Evolutionary conservation across 2,329 filamentous ascomycete species (phyloP).

Genomic region (Diatrype stigma): DNA sequence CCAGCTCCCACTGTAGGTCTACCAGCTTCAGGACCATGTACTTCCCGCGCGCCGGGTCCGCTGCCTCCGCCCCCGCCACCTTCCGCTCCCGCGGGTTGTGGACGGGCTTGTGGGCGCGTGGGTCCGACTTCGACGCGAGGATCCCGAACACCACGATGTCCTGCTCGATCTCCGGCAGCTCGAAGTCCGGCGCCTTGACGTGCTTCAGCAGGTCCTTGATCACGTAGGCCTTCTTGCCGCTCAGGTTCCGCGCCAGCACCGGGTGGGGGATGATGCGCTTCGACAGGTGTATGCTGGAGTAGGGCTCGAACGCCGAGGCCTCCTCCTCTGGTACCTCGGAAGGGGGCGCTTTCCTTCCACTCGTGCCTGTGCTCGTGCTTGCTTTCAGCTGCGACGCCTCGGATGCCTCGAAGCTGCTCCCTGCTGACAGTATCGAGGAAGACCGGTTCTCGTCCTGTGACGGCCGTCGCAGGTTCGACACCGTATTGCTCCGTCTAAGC

Average conservation of each 20-base stretch:
- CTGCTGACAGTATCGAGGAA: background rate
- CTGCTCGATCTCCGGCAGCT: slow-evolving; percentile 75
- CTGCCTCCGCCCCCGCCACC: slow-evolving; percentile 47
- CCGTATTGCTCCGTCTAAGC: slow-evolving; percentile 41
- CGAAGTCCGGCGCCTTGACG: slow-evolving; percentile 79
- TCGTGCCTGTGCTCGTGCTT: slow-evolving; percentile 13
- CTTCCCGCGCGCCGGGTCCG: slow-evolving; percentile 63
- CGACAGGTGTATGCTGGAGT: slow-evolving; percentile 79
- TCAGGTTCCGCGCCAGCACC: slow-evolving; percentile 71
- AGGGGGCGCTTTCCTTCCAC: slow-evolving; percentile 22
- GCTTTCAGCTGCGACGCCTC: slow-evolving; percentile 20
- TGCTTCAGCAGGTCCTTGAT: slow-evolving; percentile 77
- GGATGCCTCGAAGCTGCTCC: slow-evolving; percentile 9
- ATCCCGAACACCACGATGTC: slow-evolving; percentile 89
- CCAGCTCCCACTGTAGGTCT: slow-evolving; percentile 85
- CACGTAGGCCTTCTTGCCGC: slow-evolving; percentile 70
- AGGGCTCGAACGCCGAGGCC: slow-evolving; percentile 72
- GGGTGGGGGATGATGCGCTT: slow-evolving; percentile 79
- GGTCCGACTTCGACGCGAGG: slow-evolving; percentile 82
- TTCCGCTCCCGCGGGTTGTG: slow-evolving; percentile 42
- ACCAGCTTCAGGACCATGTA: slow-evolving; percentile 91
- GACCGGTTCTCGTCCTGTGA: slow-evolving; percentile 11
- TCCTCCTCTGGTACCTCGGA: slow-evolving; percentile 41
- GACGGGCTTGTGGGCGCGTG: slow-evolving; percentile 53
- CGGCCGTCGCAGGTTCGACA: slow-evolving; percentile 26